phyloP scores from a whole-genome alignment of 192 early-diverging fungal genomes.

The Phlyctochytrium arcticum region DNA sequence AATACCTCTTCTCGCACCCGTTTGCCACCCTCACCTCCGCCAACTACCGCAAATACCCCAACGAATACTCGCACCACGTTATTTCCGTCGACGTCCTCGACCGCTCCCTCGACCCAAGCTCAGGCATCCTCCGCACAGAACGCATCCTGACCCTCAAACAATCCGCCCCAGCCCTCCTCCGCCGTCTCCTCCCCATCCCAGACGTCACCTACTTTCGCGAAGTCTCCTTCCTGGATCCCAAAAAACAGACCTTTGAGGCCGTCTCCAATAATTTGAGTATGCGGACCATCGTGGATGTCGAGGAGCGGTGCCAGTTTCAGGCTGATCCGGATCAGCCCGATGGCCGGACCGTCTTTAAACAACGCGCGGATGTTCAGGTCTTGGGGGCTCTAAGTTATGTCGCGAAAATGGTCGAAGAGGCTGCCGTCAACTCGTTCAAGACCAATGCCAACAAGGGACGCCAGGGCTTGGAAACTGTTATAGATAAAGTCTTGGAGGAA shows the following conservation, averaged over 20 bases:
- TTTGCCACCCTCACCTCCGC: slow-evolving; percentile 71
- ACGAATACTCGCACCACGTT: slow-evolving; percentile 73
- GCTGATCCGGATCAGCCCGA: slow-evolving; percentile 38
- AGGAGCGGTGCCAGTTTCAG: slow-evolving; percentile 79
- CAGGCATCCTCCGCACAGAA: slow-evolving; percentile 83
- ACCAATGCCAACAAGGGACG: slow-evolving; percentile 84
- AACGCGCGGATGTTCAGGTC: slow-evolving; percentile 80
- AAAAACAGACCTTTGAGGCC: slow-evolving; percentile 66
- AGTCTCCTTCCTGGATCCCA: slow-evolving; percentile 81
- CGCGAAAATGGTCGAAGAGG: slow-evolving; percentile 73
- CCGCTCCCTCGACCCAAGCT: slow-evolving; percentile 72
- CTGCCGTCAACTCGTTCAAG: slow-evolving; percentile 79
- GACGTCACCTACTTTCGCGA: slow-evolving; percentile 84
- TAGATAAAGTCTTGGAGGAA: slow-evolving; percentile 52
- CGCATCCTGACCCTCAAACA: slow-evolving; percentile 88
- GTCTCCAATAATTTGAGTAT: slow-evolving; percentile 81
- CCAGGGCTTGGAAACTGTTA: slow-evolving; percentile 79
- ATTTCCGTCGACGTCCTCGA: slow-evolving; percentile 84
- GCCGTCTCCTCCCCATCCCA: slow-evolving; percentile 45
- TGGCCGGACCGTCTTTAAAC: slow-evolving; percentile 54
- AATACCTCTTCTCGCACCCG: slow-evolving; percentile 74
- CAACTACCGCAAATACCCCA: slow-evolving; percentile 98
- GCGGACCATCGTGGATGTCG: slow-evolving; percentile 74
- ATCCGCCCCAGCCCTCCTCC: slow-evolving; percentile 74
- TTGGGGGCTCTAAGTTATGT: slow-evolving; percentile 55